phyloP scores from a whole-genome alignment of 306 rosid genomes.

The Citrullus amarus region DNA sequence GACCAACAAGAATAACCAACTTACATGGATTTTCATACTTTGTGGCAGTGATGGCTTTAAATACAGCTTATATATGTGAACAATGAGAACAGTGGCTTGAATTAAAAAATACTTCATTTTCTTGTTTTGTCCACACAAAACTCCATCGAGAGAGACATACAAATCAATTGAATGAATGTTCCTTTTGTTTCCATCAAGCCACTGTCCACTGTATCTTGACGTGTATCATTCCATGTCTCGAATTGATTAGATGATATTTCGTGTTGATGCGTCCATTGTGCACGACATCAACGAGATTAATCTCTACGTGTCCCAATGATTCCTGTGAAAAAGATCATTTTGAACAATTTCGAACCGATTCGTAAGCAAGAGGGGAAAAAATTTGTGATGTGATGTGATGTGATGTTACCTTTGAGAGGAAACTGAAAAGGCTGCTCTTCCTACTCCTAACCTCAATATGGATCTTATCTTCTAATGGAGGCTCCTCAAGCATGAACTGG shows the following conservation, averaged over 20 bases:
- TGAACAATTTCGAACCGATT: background rate
- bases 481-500: conserved; percentile 83
- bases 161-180: background rate
- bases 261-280: conserved; percentile 69
- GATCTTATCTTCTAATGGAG: conserved; percentile 74
- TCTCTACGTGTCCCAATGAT: conserved; percentile 67
- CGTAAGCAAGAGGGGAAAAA: background rate
- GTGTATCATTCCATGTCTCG: conserved; percentile 68
- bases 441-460: conserved; percentile 57
- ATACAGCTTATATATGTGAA: background rate
- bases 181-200: conserved; percentile 20
- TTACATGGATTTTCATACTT: background rate
- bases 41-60: background rate
- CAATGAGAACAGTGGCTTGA: background rate
- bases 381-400: background rate
- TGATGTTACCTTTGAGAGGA: conserved; percentile 48
- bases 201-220: conserved; percentile 62
- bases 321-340: conserved; percentile 25
- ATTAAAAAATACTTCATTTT: background rate
- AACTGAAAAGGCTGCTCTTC: conserved; percentile 28
- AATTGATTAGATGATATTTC: conserved; percentile 60
- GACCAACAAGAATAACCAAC: background rate
- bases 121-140: background rate
- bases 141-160: background rate
- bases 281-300: conserved; percentile 64